These are phyloP conservation scores for Verticillium tricorpus DNA, from an alignment of 2,329 filamentous ascomycete species.

Conservation along the genomic window DNA sequence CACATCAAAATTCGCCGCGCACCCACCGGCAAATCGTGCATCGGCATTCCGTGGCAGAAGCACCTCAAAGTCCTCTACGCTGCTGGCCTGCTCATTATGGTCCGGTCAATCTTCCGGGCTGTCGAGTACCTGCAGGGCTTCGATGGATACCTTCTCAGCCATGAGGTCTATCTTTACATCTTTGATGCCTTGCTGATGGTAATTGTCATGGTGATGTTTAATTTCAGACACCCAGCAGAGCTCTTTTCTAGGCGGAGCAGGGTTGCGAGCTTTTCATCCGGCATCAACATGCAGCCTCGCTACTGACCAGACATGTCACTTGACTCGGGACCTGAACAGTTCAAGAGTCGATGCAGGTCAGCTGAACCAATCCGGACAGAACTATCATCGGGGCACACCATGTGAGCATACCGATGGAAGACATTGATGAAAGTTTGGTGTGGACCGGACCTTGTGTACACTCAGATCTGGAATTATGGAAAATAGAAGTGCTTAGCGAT, in stretches of 20 bases:
- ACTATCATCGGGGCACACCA: too few relatives aligned
- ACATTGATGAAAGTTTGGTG: too few relatives aligned
- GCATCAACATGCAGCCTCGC: neutral
- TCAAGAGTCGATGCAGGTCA: too few relatives aligned
- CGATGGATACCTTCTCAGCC: constrained; percentile 25
- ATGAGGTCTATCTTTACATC: constrained; percentile 30
- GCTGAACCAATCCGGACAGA: too few relatives aligned
- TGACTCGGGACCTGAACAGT: too few relatives aligned
- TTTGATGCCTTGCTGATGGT: constrained; percentile 33
- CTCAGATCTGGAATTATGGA: too few relatives aligned
- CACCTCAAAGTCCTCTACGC: constrained; percentile 20
- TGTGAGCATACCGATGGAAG: too few relatives aligned
- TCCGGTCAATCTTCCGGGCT: constrained; percentile 36
- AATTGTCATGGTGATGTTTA: constrained; percentile 16
- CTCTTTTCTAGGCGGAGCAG: neutral
- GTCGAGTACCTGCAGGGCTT: constrained; percentile 35
- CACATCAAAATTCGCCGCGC: constrained; percentile 26
- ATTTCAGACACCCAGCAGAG: constrained; percentile 3
- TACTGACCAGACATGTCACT: neutral
- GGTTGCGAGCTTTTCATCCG: neutral
- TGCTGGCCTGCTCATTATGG: constrained; percentile 29
- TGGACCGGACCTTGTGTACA: too few relatives aligned
- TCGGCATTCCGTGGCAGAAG: constrained; percentile 24
- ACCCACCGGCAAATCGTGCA: constrained; percentile 16
- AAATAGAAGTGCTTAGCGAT: too few relatives aligned